Conservation (phyloP, 345 rosid genomes). For the Murraya koenigii region DNA sequence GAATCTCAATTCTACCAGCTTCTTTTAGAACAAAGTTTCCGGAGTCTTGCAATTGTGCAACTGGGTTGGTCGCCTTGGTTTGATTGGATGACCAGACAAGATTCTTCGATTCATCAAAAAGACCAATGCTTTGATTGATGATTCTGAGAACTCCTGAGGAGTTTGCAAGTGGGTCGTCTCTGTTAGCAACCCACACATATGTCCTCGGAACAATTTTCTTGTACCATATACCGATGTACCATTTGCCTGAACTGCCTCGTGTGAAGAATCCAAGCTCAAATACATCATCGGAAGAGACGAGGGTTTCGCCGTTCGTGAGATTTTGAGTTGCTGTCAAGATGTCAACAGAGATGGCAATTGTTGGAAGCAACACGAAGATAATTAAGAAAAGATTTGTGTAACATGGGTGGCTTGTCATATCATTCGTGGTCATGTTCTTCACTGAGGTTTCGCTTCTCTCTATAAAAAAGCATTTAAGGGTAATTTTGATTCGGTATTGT, state of each 20-base stretch:
- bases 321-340: conserved; percentile 37
- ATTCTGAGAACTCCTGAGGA: conserved; percentile 50
- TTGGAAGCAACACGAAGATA: conserved; percentile 31
- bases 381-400: conserved; percentile 28
- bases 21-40: conserved; percentile 75
- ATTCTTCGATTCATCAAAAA: conserved; percentile 26
- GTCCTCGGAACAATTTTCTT: conserved; percentile 48
- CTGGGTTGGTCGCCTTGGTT: conserved; percentile 37
- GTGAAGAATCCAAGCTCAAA: conserved; percentile 83
- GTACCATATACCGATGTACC: conserved; percentile 87
- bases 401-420: conserved; percentile 19
- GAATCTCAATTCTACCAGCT: conserved; percentile 7
- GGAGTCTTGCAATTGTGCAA: conserved; percentile 54
- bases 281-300: conserved; percentile 45
- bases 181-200: conserved; percentile 90
- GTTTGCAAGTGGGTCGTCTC: conserved; percentile 57
- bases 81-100: conserved; percentile 61
- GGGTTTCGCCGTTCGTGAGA: conserved; percentile 42
- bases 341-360: conserved; percentile 38
- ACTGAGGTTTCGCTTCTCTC: neutral
- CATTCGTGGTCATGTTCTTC: conserved; percentile 29
- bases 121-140: conserved; percentile 33
- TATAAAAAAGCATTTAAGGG: neutral
- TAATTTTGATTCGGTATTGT: neutral
- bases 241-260: conserved; percentile 25